Base-by-base conservation (phyloP, 805 yeast species). In the Candida awuae region DNA sequence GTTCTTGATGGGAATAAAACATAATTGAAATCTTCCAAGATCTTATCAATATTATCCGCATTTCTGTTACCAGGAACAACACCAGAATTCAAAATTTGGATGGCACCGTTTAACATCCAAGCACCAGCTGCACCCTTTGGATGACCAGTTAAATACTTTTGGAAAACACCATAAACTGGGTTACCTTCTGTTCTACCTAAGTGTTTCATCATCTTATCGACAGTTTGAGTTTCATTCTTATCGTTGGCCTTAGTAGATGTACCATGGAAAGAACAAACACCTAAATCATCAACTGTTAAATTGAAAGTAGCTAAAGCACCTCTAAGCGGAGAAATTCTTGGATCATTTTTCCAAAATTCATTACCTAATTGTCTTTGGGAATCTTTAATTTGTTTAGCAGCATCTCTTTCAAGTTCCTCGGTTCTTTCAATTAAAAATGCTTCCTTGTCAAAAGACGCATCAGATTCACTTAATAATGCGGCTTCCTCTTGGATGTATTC, bases 91-190 rank as follows among this genome's bases (percentile, higher is more conserved):
- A 92, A 71, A 52, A 88, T 80, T 71, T 92, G 99, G 52, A 92
- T 69, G 42, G 86, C 95, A 67, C 99, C 99, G 66, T 92, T 94
- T 75, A 92, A 69, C 98, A 92, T 92, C 98, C 98, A 92, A 43
- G 99, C 97, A 75, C 97, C 99, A 42, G 99, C 99, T 55, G 98
- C 98, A 77, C 99, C 99, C 84, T 92, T 92, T 56, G 98, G 98
- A 73, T 92, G 99, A 68, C 99, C 99, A 55, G 99, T 92, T 59
- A 92, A 77, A 78, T 75, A 92, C 68, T 92, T 92, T 70, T 92
- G 99, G 95, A 94, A 90, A 40, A 92, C 94, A 76, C 97, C 97
- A 53, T 82, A 73, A 35, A 94, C 88, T 47, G 98, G 95, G 70
- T 92, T 94, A 69, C 99, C 99, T 69, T 84, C 87, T 41, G 95